Evolutionary conservation across 805 yeast species (phyloP), one percentile per base, ranked within the genome.

Genomic region (Priceomyces melissophilus): DNA sequence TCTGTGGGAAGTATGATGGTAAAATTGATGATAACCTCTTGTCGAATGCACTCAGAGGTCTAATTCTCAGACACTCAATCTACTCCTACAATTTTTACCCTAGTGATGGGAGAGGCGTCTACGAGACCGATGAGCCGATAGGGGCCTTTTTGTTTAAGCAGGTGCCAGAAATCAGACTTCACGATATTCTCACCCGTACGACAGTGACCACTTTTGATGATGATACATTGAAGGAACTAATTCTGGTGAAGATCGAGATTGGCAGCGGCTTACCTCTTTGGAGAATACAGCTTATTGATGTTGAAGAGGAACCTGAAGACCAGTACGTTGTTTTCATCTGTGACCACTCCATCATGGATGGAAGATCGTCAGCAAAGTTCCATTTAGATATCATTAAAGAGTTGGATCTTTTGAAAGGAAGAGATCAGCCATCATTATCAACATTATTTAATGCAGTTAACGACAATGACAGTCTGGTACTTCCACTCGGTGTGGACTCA

Each of bases 311-410:
- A 3, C 32, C 32, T 9, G 45, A 39, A 2, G 40, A 30, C 11
- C 55, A 50, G 32, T 49, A 56, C 38, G 10, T 58, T 4, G 31
- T 54, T 10, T 50, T 65, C 27, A 36, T 36, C 15, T 58, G 57
- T 38, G 63, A 64, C 17, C 71, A 59, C 40, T 17, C 56, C 2
- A 40, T 61, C 9, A 54, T 58, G 32, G 72, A 67, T 46, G 73
- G 71, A 2, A 49, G 52, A 7, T 52, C 66, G 11, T 65, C 63
- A 2, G 40, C 44, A 12, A 47, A 47, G 30, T 61, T 67, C 46
- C 67, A 62, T 32, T 38, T 47, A 14, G 54, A 57, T 15, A 50
- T 65, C 28, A 35, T 49, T 10, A 30, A 43, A 17, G 51, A 48
- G 30, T 20, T 20, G 25, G 25, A 4, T 20, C 25, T 20, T 20